These are phyloP conservation scores for Curvularia spicifera DNA, from an alignment of 2,329 filamentous ascomycete genomes.

Conservation along the genomic window DNA sequence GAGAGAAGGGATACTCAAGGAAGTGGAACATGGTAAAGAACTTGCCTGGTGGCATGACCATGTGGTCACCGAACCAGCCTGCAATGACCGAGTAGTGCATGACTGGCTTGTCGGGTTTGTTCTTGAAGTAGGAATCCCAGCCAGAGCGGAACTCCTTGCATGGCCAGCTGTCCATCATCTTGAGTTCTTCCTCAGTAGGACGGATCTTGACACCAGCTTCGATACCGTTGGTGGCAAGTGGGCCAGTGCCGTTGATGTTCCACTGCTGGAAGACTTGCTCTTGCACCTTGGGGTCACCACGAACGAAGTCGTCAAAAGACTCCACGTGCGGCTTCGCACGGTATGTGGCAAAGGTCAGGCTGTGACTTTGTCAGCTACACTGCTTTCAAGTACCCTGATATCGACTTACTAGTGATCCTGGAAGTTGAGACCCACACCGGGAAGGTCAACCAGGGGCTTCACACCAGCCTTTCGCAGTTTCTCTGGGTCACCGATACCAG, in stretches of 20 bases:
- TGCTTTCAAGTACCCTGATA: background rate
- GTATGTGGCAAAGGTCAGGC: conserved; percentile 71
- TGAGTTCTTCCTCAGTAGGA: conserved; percentile 70
- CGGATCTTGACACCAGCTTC: conserved; percentile 81
- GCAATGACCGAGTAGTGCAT: conserved; percentile 84
- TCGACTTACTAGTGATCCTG: conserved; percentile 68
- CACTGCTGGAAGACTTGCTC: conserved; percentile 78
- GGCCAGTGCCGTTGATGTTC: conserved; percentile 79
- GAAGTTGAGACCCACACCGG: conserved; percentile 77
- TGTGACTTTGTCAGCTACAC: background rate
- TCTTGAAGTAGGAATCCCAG: conserved; percentile 82
- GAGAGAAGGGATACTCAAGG: conserved; percentile 28
- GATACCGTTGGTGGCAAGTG: conserved; percentile 78
- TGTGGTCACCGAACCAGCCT: conserved; percentile 57
- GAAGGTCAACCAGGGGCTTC: conserved; percentile 72
- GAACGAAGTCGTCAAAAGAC: conserved; percentile 80
- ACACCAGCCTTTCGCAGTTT: conserved; percentile 73
- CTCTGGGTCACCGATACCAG: conserved; percentile 74
- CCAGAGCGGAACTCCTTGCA: conserved; percentile 75
- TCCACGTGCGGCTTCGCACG: conserved; percentile 77
- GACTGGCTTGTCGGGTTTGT: conserved; percentile 84
- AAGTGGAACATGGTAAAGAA: conserved; percentile 72
- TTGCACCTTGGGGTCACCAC: conserved; percentile 75
- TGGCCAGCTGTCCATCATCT: conserved; percentile 74
- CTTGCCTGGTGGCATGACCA: conserved; percentile 73